Base-by-base conservation (phyloP, 2,329 filamentous ascomycete species). In the Chrysoporthe puriensis region DNA sequence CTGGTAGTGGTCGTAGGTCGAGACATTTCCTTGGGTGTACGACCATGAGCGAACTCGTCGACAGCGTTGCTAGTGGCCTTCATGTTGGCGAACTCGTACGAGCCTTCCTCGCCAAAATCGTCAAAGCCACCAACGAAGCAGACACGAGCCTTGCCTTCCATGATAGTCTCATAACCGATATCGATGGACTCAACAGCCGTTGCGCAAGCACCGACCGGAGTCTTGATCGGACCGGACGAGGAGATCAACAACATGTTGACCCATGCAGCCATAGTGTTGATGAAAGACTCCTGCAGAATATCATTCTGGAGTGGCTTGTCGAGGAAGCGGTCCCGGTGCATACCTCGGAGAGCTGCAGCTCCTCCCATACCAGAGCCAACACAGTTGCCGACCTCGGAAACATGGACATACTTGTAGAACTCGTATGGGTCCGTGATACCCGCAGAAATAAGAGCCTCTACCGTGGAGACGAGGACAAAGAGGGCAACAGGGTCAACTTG, bases 11-110 rank as follows among this genome's bases (percentile, higher is more conserved):
- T 99, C 5, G 94, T 96, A 4, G 96, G 96, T 70, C 96, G 91
- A 43, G 96, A 99, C 96, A 99, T 99, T 81, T 99, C 96, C 80
- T 90, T 89, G 14, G 96, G 95, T 62, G 96, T 98, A 72, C 96
- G 93, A 60, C 96, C 96, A 76, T 98, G 96, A 11, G 90, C 93
- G 74, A 99, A 93, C 79, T 99, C 96, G 73, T 98, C 94, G 70
- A 97, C 91, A 36, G 95, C 94, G 77, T 98, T 99, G 87, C 94
- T 97, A 66, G 96, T 99, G 69, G 96, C 96, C 83, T 97, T 97
- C 96, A 99, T 99, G 85, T 99, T 99, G 85, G 96, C 96, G 79
- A 99, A 99, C 81, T 99, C 96, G 77, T 97, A 99, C 1, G 96
- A 99, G 63, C 96, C 96, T 82, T 99, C 96, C 82, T 99, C 96